These are phyloP conservation scores for sweet orange (Citrus sinensis) DNA, from an alignment of 345 rosid genomes.

Conservation along the genomic window DNA sequence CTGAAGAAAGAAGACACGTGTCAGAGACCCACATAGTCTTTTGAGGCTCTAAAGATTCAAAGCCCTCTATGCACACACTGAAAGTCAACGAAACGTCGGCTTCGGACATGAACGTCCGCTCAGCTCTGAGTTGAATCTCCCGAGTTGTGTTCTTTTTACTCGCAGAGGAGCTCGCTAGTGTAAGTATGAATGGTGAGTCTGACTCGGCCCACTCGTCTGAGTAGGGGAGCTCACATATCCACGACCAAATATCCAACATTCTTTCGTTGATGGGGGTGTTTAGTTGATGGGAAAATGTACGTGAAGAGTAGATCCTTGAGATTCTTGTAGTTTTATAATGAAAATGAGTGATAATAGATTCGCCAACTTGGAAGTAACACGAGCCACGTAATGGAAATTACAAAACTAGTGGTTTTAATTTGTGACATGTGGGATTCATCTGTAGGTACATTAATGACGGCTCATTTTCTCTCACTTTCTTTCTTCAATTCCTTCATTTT, in stretches of 20 bases:
- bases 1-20: conserved; percentile 54
- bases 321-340: conserved; percentile 33
- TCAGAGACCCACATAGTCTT: conserved; percentile 72
- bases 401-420: conserved; percentile 30
- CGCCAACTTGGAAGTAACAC: conserved; percentile 37
- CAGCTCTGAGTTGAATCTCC: conserved; percentile 56
- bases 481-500: conserved; percentile 18
- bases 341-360: conserved; percentile 35
- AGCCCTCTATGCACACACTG: conserved; percentile 42
- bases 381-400: conserved; percentile 19
- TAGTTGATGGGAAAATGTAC: conserved; percentile 4
- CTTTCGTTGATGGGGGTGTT: background rate
- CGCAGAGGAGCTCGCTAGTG: conserved; percentile 37
- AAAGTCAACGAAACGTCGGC: conserved; percentile 36
- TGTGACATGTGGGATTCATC: background rate
- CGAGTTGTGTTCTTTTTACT: conserved; percentile 22
- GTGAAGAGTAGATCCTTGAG: background rate
- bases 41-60: conserved; percentile 18
- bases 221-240: conserved; percentile 60
- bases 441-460: conserved; percentile 10
- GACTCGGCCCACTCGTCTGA: conserved; percentile 32
- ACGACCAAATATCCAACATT: conserved; percentile 75
- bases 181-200: conserved; percentile 26
- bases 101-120: conserved; percentile 29
- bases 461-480: conserved; percentile 18